These are phyloP conservation scores for Nakataea oryzae DNA, from an alignment of 2,329 filamentous ascomycete genomes.

Conservation along the genomic window DNA sequence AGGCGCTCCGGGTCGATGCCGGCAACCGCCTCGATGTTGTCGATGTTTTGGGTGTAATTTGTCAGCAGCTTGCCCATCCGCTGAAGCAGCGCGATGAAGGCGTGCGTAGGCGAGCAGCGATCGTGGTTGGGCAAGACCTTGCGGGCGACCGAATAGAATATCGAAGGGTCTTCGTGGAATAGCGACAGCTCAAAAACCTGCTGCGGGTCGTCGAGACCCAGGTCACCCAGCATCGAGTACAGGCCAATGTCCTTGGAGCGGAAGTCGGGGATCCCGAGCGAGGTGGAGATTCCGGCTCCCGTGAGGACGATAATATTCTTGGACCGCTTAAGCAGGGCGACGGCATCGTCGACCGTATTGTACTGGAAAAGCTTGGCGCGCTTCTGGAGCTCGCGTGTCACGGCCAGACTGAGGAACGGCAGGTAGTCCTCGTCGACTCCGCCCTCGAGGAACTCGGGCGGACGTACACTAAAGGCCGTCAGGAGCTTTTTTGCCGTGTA, in stretches of 20 bases:
- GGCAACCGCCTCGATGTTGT: slow-evolving; percentile 84
- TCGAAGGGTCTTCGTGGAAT: slow-evolving; percentile 75
- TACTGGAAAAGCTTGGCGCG: slow-evolving; percentile 68
- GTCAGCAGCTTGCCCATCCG: slow-evolving; percentile 82
- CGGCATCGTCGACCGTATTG: slow-evolving; percentile 84
- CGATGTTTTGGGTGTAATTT: slow-evolving; percentile 98
- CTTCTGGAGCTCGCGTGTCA: slow-evolving; percentile 72
- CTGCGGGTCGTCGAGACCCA: slow-evolving; percentile 75
- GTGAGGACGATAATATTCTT: slow-evolving; percentile 89
- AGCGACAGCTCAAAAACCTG: slow-evolving; percentile 89
- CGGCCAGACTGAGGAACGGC: slow-evolving; percentile 62
- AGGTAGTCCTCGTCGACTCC: slow-evolving; percentile 66
- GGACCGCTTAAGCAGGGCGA: slow-evolving; percentile 59
- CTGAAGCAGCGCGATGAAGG: slow-evolving; percentile 84
- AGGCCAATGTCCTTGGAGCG: slow-evolving; percentile 87
- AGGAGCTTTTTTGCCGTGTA: slow-evolving; percentile 76
- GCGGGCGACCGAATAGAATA: slow-evolving; percentile 86
- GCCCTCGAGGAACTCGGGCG: slow-evolving; percentile 64
- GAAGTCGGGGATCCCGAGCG: slow-evolving; percentile 93
- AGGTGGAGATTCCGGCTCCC: slow-evolving; percentile 92
- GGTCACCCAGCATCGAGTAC: slow-evolving; percentile 72
- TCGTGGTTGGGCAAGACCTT: slow-evolving; percentile 77
- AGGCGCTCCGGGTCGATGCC: slow-evolving; percentile 74
- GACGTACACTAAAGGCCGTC: slow-evolving; percentile 72
- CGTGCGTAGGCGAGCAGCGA: slow-evolving; percentile 82